These are phyloP conservation scores for Penicillium sp. DNA, from an alignment of 2,329 filamentous ascomycete genomes.

Conservation along the genomic window DNA sequence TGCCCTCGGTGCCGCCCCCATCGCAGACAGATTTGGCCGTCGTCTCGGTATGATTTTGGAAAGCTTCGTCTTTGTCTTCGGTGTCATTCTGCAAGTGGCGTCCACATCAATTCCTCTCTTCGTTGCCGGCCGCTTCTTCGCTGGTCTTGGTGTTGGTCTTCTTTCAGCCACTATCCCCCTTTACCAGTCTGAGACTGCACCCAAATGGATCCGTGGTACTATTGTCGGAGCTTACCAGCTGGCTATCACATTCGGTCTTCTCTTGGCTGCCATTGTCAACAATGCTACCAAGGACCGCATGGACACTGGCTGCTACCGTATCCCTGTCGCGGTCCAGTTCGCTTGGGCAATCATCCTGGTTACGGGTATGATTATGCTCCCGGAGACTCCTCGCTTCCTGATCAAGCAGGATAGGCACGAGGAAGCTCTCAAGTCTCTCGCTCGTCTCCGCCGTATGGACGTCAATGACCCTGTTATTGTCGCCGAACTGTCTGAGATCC, in stretches of 20 bases:
- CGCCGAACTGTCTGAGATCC: conserved; percentile 75
- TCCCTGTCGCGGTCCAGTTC: conserved; percentile 77
- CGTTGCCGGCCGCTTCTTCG: conserved; percentile 52
- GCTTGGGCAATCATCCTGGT: conserved; percentile 74
- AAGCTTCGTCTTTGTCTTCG: conserved; percentile 34
- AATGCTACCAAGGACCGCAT: conserved; percentile 64
- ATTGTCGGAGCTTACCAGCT: conserved; percentile 78
- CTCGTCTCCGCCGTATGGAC: conserved; percentile 67
- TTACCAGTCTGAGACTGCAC: conserved; percentile 78
- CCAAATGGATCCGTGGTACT: conserved; percentile 71
- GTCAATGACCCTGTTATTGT: conserved; percentile 67
- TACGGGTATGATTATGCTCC: conserved; percentile 68
- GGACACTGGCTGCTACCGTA: conserved; percentile 69
- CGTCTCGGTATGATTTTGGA: conserved; percentile 43
- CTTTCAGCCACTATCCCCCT: conserved; percentile 67
- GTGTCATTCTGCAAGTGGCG: conserved; percentile 36
- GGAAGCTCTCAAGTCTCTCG: conserved; percentile 60
- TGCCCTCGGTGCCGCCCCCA: conserved; percentile 44
- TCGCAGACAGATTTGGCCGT: conserved; percentile 38
- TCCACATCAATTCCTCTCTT: conserved; percentile 32
- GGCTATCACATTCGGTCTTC: conserved; percentile 73
- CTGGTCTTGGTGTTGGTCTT: conserved; percentile 66
- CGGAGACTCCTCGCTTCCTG: conserved; percentile 79
- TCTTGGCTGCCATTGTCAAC: conserved; percentile 70
- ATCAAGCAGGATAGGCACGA: conserved; percentile 72